Percentiles rank a stretch among this genome's conserved stretches.
Conservation (phyloP, 768 basidiomycete species). For the Lactarius hengduanensis region DNA sequence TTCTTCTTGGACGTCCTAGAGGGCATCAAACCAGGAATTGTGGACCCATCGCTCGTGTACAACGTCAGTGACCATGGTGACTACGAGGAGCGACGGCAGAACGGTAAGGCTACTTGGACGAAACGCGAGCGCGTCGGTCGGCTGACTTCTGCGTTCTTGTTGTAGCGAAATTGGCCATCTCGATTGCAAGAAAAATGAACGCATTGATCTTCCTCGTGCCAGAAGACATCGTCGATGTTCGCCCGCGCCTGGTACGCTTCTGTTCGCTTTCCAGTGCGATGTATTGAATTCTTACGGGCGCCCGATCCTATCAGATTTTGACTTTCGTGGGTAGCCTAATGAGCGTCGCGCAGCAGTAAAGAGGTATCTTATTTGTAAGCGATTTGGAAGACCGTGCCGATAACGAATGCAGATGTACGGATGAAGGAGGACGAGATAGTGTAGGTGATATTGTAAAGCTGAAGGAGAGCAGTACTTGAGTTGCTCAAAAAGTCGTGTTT, state of each 20-base stretch:
- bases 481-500: constrained; percentile 23
- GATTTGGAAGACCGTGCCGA: neutral
- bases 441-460: constrained; percentile 12
- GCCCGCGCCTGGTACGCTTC: constrained; percentile 70
- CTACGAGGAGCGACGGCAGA: constrained; percentile 89
- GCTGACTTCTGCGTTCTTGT: constrained; percentile 10
- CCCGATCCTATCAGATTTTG: constrained; percentile 60
- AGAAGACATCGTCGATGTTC: constrained; percentile 94
- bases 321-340: constrained; percentile 95
- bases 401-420: constrained; percentile 1
- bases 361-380: constrained; percentile 15
- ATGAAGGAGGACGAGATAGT: constrained; percentile 2
- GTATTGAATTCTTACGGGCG: constrained; percentile 4
- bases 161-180: constrained; percentile 93
- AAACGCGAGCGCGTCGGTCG: neutral
- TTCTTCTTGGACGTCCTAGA: constrained; percentile 95
- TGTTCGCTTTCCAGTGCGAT: neutral
- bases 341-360: constrained; percentile 53
- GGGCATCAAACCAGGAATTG: constrained; percentile 88
- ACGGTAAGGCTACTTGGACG: constrained; percentile 54
- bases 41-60: constrained; percentile 81
- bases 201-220: constrained; percentile 95
- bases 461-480: constrained; percentile 3
- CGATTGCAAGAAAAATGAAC: constrained; percentile 97
- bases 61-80: constrained; percentile 56